These are phyloP conservation scores for Polyporus arcularius DNA, from an alignment of 768 basidiomycete genomes.

Conservation along the genomic window DNA sequence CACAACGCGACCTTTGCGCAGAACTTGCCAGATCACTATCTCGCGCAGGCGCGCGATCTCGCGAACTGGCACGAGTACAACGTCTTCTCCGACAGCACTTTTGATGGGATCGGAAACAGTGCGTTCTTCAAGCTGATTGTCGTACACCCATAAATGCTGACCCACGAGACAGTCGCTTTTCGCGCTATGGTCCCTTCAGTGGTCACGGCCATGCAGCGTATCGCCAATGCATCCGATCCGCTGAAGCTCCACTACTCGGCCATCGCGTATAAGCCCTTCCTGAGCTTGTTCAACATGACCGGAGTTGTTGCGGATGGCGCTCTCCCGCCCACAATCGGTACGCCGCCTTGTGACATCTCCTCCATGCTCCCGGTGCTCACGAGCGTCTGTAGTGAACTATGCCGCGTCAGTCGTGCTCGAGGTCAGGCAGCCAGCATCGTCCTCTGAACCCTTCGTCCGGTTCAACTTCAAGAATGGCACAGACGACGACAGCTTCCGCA, in stretches of 20 bases:
- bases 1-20: constrained; percentile 60
- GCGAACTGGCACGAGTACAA: constrained; percentile 77
- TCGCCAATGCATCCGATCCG: constrained; percentile 52
- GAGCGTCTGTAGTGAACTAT: constrained; percentile 51
- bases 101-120: constrained; percentile 52
- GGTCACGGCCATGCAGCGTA: constrained; percentile 50
- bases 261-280: constrained; percentile 76
- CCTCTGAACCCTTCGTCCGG: constrained; percentile 53
- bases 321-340: constrained; percentile 62
- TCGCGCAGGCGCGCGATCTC: constrained; percentile 57
- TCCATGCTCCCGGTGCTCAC: background rate
- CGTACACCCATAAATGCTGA: background rate
- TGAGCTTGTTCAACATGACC: constrained; percentile 80
- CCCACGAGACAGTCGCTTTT: constrained; percentile 54
- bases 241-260: constrained; percentile 60
- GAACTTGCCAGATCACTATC: constrained; percentile 47
- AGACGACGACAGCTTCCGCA: constrained; percentile 43
- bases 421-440: constrained; percentile 49
- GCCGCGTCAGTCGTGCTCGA: constrained; percentile 61
- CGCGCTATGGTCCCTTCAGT: constrained; percentile 65
- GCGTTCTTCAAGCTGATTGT: background rate
- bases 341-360: too few relatives aligned
- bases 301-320: constrained; percentile 51
- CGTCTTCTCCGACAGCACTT: constrained; percentile 56
- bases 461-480: constrained; percentile 76